Base-by-base conservation (phyloP, 2,329 filamentous ascomycete species). In the Coniochaeta pulveracea region DNA sequence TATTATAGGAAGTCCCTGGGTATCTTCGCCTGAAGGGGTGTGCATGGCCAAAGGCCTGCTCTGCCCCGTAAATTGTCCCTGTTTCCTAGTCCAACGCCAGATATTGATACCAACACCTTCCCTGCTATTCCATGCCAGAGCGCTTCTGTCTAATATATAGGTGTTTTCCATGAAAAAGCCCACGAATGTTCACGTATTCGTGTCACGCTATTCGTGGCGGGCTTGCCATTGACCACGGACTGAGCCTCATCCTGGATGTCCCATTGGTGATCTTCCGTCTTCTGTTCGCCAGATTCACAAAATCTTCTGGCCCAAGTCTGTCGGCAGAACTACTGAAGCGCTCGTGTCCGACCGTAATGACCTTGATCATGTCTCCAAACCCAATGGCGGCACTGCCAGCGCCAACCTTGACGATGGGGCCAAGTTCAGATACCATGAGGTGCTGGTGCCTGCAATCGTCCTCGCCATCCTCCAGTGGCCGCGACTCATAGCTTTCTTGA, bases 321-420 rank as follows among this genome's bases (percentile, higher is more conserved):
- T 47, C 56, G 15, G 45, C 46, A 17, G 52, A 51, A 11, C 47
- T 56, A 26, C 77, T 72, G 44, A 80, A 81, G 19, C 70, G 61
- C 47, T 81, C 78, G 40, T 72, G 67, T 5, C 78, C 80, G 5
- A 80, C 60, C 2, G 71, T 73, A 36, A 86, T 66, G 33, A 86
- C 58, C 54, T 85, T 86, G 46, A 86, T 64, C 2, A 73, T 64
- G 43, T 85, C 82, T 10, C 81, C 83, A 38, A 86, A 74, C 0
- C 70, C 79, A 19, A 88, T 68, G 0, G 74, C 82, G 3, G 84
- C 64, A 33, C 76, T 80, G 28, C 67, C 64, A 30, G 69, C 66
- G 10, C 81, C 81, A 2, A 85, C 57, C 34, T 61, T 61, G 2
- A 64, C 62, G 36, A 80, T 70, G 1, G 81, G 81, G 0, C 82